phyloP scores from a whole-genome alignment of 768 basidiomycete genomes.

The Lactarius hatsudake region DNA sequence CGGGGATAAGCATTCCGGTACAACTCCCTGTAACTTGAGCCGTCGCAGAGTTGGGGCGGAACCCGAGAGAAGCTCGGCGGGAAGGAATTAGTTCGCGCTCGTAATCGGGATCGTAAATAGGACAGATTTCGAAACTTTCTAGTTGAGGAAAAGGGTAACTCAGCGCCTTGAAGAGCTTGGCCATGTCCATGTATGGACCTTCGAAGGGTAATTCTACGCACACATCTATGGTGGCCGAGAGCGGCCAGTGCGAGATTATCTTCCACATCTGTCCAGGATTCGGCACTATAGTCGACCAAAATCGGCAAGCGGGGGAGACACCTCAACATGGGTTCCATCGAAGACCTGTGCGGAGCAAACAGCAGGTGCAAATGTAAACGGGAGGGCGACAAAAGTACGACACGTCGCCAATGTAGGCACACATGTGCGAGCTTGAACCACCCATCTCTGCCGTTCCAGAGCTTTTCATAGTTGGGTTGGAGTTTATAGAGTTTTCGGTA shows the following conservation, averaged over 20 bases:
- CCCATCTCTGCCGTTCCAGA: conserved; percentile 1
- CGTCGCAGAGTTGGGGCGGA: too few species aligned
- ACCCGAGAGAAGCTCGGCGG: too few species aligned
- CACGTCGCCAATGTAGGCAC: conserved; percentile 6
- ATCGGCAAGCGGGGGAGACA: neutral
- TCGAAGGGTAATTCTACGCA: neutral
- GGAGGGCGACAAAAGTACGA: neutral
- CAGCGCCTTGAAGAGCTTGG: neutral
- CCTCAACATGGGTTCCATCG: neutral
- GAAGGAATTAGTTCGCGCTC: too few species aligned
- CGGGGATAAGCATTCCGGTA: too few species aligned
- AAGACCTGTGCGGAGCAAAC: neutral
- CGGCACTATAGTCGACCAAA: neutral
- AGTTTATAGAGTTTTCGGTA: neutral
- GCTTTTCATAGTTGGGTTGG: neutral
- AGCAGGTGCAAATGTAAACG: neutral
- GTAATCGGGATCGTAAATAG: too few species aligned
- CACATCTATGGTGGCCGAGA: neutral
- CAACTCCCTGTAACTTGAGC: too few species aligned
- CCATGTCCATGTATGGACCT: neutral
- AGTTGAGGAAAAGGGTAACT: neutral
- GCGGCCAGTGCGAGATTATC: neutral
- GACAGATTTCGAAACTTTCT: neutral
- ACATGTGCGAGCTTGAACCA: conserved; percentile 17
- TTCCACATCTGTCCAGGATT: too few species aligned